Evolutionary conservation across 148 eudicot species (phyloP).

Genomic region (Salicornia ramosissima): DNA sequence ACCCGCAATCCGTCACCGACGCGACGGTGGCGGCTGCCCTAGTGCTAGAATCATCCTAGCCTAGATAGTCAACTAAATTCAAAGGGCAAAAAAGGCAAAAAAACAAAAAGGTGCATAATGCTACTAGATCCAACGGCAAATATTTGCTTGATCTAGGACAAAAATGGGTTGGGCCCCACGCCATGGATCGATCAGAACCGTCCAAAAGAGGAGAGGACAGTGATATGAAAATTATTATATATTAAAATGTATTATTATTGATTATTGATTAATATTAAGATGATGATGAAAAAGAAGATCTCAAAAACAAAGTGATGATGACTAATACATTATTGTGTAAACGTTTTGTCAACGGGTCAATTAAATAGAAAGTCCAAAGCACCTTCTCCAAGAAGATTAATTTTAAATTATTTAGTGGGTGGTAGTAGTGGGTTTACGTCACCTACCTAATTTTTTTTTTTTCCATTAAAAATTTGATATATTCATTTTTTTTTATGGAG

Average conservation of each 20-base stretch:
- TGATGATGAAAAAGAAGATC: slow-evolving; percentile 8
- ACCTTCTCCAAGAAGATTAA: slow-evolving; percentile 10
- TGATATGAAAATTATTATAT: not conserved
- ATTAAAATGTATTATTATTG: too few relatives aligned
- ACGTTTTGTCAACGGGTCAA: slow-evolving; percentile 29
- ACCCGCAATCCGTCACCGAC: slow-evolving; percentile 45
- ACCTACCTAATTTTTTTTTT: slow-evolving; percentile 19
- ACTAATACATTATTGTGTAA: not conserved
- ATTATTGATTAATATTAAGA: not conserved
- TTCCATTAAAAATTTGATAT: too few relatives aligned
- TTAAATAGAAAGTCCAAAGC: slow-evolving; percentile 21
- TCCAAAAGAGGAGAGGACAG: not conserved
- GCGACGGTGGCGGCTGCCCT: slow-evolving; percentile 49
- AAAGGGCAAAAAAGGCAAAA: too few relatives aligned
- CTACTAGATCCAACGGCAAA: not conserved
- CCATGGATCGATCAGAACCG: slow-evolving; percentile 11
- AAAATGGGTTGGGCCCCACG: not conserved
- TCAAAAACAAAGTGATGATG: not conserved
- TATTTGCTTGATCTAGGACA: not conserved
- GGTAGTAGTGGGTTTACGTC: slow-evolving; percentile 26
- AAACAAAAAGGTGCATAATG: too few relatives aligned
- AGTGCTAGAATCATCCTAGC: slow-evolving; percentile 67
- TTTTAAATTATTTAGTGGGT: not conserved
- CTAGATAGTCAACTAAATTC: not conserved
- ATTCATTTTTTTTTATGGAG: too few relatives aligned